Base-by-base conservation (phyloP, 345 rosid genomes). In the Syzygium jambos region DNA sequence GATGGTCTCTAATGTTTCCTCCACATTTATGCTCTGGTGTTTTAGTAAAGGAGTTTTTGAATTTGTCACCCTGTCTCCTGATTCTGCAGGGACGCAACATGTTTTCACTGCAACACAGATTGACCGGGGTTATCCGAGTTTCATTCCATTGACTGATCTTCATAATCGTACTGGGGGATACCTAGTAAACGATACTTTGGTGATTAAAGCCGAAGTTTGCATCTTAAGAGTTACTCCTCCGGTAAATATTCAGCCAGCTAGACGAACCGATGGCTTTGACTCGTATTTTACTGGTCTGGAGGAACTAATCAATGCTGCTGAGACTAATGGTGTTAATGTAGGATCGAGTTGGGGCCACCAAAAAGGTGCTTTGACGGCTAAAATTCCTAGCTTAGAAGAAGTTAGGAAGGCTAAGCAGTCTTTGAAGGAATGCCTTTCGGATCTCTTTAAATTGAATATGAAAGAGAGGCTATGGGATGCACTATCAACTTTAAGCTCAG, bases 401-500 rank as follows among this genome's bases (percentile, higher is more conserved):
- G 84, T 87, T 6, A 43, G 17, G 51, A 30, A 61, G 59, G 88
- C 88, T 59, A 87, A 87, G 61, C 86, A 55, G 25, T 87, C 88
- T 49, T 83, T 87, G 56, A 87, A 87, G 59, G 88, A 87, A 84
- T 87, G 88, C 52, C 88, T 87, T 27, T 84, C 86, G 23, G 86
- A 87, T 78, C 88, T 83, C 83, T 87, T 87, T 43, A 87, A 84
- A 85, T 43, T 84, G 88, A 87, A 87, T 85, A 87, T 87, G 86
- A 87, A 87, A 49, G 88, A 87, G 5, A 84, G 65, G 78, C 86
- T 87, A 16, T 30, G 84, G 0, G 84, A 84, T 6, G 88, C 86
- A 8, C 55, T 87, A 43, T 84, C 61, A 38, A 87, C 88, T 21
- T 34, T 87, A 65, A 84, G 82, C 51, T 34, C 12, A 19, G 88